Evolutionary conservation across 371 early-diverging fungal species (phyloP), one percentile per base, ranked within the genome.

Genomic region (Lichtheimia hyalospora): DNA sequence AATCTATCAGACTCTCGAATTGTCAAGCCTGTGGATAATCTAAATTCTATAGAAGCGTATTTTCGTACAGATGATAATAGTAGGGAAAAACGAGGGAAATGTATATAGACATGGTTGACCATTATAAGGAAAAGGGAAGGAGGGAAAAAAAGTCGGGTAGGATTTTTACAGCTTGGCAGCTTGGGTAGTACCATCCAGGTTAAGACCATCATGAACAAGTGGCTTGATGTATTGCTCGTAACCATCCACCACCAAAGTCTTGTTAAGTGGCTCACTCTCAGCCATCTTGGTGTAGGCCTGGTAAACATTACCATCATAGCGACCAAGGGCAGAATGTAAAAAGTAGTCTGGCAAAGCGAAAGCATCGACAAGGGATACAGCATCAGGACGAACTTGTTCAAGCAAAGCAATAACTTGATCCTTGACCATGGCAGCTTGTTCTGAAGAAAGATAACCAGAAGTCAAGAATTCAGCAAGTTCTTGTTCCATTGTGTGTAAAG

Each of bases 241-340:
- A 5, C 84, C 78, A 41, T 75, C 75, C 15, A 83, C 79, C 3
- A 87, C 84, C 60, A 73, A 64, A 8, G 79, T 83, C 34, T 78
- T 72, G 64, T 87, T 85, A 41, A 90, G 68, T 5, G 92, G 92
- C 27, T 92, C 91, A 42, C 73, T 69, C 52, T 85, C 82, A 0
- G 88, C 91, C 86, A 86, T 82, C 66, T 85, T 66, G 21, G 84
- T 71, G 69, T 89, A 83, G 51, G 80, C 67, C 61, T 90, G 90
- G 62, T 94, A 94, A 8, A 89, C 87, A 54, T 81, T 78, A 54
- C 92, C 93, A 50, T 92, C 92, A 16, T 71, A 81, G 14, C 85
- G 78, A 42, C 91, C 94, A 8, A 94, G 65, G 5, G 92, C 88
- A 21, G 90, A 89, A 67, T 90, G 85, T n/a, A 94, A 78, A 28